These are phyloP conservation scores for Sporodiniella umbellata DNA, from an alignment of 371 early-diverging fungal genomes.

Conservation along the genomic window DNA sequence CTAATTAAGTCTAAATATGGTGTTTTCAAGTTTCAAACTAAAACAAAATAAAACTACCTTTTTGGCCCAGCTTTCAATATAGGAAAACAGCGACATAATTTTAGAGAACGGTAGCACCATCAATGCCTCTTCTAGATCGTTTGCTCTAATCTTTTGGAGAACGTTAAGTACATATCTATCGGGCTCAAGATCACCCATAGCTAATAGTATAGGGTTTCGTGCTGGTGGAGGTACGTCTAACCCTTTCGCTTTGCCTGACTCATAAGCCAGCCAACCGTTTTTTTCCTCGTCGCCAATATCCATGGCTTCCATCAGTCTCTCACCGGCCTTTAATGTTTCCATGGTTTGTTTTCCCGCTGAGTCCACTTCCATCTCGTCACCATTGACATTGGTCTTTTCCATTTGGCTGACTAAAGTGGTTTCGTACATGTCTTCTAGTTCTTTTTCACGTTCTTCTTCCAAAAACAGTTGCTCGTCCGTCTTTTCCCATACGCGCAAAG, in stretches of 20 bases:
- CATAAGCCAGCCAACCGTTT: conserved; percentile 62
- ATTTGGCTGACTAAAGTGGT: conserved; percentile 66
- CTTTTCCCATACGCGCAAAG: conserved; percentile 90
- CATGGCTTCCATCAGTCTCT: conserved; percentile 87
- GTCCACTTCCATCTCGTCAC: conserved; percentile 60
- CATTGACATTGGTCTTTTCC: conserved; percentile 59
- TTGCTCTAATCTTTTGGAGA: conserved; percentile 72
- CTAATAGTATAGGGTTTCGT: conserved; percentile 66
- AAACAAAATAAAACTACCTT: no score
- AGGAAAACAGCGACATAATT: conserved; percentile 71
- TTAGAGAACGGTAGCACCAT: conserved; percentile 82
- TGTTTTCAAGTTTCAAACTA: no score
- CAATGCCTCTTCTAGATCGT: conserved; percentile 87
- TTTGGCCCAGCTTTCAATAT: conserved; percentile 76
- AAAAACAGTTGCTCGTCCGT: conserved; percentile 93
- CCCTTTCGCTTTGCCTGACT: conserved; percentile 50
- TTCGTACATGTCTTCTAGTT: conserved; percentile 87
- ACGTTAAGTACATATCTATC: conserved; percentile 81
- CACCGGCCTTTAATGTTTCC: conserved; percentile 91
- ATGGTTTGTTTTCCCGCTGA: conserved; percentile 81
- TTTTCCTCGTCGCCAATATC: conserved; percentile 84
- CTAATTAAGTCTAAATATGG: conserved; percentile 27
- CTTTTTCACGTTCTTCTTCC: conserved; percentile 95
- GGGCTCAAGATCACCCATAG: conserved; percentile 67
- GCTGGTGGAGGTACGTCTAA: conserved; percentile 59